Evolutionary conservation across 208 protist genomes (phyloP).

Genomic region (Crithidia expoeki): DNA sequence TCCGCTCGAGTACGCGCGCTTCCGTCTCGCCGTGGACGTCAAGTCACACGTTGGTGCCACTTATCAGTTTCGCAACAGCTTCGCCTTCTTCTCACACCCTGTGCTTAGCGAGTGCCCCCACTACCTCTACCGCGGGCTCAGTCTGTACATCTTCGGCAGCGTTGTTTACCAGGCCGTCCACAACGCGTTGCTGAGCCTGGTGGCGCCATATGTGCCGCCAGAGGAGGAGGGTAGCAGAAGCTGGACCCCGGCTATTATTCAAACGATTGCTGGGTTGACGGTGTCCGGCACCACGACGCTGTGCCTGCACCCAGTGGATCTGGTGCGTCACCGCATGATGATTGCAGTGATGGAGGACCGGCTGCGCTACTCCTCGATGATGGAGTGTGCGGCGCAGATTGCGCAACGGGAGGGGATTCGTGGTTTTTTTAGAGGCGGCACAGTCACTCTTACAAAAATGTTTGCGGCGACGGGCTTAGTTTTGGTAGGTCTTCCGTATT

Average conservation of each 20-base stretch:
- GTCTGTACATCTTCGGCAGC: slow-evolving; percentile 69
- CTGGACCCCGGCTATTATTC: slow-evolving; percentile 45
- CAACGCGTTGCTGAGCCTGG: slow-evolving; percentile 34
- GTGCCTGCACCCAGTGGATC: slow-evolving; percentile 75
- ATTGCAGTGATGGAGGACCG: slow-evolving; percentile 70
- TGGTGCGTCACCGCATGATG: slow-evolving; percentile 84
- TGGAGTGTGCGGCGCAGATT: slow-evolving; percentile 65
- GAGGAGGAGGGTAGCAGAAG: slow-evolving; percentile 39
- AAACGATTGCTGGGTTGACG: slow-evolving; percentile 51
- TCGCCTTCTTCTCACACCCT: slow-evolving; percentile 77
- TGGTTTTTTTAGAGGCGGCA: slow-evolving; percentile 76
- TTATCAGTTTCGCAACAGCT: slow-evolving; percentile 75
- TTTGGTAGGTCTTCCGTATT: slow-evolving; percentile 41
- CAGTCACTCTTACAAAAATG: slow-evolving; percentile 63
- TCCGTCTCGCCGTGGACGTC: slow-evolving; percentile 81
- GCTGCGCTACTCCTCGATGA: slow-evolving; percentile 56
- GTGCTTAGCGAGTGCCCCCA: slow-evolving; percentile 73
- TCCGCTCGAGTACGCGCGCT: slow-evolving; percentile 80
- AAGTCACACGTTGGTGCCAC: slow-evolving; percentile 47
- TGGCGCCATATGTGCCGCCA: slow-evolving; percentile 53
- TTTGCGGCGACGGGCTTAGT: slow-evolving; percentile 49
- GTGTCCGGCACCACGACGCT: slow-evolving; percentile 65
- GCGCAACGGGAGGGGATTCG: slow-evolving; percentile 58
- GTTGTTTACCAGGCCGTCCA: slow-evolving; percentile 64
- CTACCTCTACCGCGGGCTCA: slow-evolving; percentile 73